Evolutionary conservation across 805 yeast genomes (phyloP).

Genomic region (Teunomyces tritomae): DNA sequence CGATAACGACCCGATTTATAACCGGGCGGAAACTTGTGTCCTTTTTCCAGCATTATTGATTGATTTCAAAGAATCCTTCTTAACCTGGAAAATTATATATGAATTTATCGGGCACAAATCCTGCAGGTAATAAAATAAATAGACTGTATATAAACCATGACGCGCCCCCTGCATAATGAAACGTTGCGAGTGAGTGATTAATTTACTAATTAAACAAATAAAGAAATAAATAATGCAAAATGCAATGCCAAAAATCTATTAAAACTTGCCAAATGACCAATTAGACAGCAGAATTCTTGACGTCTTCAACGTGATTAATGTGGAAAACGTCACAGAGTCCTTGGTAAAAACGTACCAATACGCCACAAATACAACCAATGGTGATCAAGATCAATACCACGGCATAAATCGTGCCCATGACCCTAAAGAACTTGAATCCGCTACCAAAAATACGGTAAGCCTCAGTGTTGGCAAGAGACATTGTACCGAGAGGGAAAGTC

Average conservation of each 20-base stretch:
- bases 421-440: constrained; percentile 56
- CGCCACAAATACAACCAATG: constrained; percentile 32
- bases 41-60: not conserved
- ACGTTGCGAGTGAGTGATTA: too few relatives aligned
- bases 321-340: not conserved
- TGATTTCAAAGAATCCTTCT: not conserved
- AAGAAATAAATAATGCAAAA: too few relatives aligned
- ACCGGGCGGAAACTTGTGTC: constrained; percentile 18
- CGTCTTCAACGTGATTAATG: not conserved
- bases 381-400: constrained; percentile 46
- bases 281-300: not conserved
- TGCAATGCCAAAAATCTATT: not conserved
- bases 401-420: constrained; percentile 61
- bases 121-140: too few relatives aligned
- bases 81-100: too few relatives aligned
- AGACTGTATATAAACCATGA: too few relatives aligned
- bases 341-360: constrained; percentile 5
- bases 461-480: constrained; percentile 59
- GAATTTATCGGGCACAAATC: too few relatives aligned
- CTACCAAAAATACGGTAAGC: constrained; percentile 31
- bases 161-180: too few relatives aligned
- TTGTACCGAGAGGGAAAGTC: constrained; percentile 83
- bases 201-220: not conserved
- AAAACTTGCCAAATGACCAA: not conserved
- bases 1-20: constrained; percentile 30